Conservation (phyloP, 2,329 filamentous ascomycete species). For the Xylaria sp. region DNA sequence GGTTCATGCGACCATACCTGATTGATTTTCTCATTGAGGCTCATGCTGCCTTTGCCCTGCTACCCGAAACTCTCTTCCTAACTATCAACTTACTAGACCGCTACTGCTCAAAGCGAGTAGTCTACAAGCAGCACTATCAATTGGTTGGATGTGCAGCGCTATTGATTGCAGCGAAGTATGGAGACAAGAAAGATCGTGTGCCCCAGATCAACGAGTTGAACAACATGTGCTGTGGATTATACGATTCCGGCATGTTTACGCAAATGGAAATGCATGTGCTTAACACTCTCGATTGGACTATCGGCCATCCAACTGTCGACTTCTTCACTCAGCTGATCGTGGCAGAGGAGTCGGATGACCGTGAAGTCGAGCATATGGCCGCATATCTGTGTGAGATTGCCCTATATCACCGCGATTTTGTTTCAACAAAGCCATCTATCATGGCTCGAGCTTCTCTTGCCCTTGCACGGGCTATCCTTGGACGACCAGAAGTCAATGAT, state of each 20-base stretch:
- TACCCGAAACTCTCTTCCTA: slow-evolving; percentile 95
- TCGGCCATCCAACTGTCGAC: slow-evolving; percentile 96
- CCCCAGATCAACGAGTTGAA: slow-evolving; percentile 96
- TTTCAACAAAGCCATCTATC: slow-evolving; percentile 88
- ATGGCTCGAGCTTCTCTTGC: slow-evolving; percentile 90
- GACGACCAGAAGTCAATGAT: slow-evolving; percentile 78
- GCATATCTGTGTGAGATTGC: slow-evolving; percentile 95
- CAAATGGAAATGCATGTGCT: slow-evolving; percentile 99
- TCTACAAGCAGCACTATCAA: slow-evolving; percentile 99
- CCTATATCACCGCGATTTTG: slow-evolving; percentile 95
- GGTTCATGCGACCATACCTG: slow-evolving; percentile 99
- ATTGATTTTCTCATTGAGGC: slow-evolving; percentile 98
- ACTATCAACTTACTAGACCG: slow-evolving; percentile 96
- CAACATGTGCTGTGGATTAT: slow-evolving; percentile 98
- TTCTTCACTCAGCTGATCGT: slow-evolving; percentile 90
- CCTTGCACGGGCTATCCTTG: slow-evolving; percentile 85
- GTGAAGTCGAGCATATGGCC: slow-evolving; percentile 93
- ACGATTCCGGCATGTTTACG: slow-evolving; percentile 99
- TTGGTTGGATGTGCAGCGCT: slow-evolving; percentile 95
- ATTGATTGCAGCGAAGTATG: slow-evolving; percentile 97
- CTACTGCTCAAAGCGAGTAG: slow-evolving; percentile 96
- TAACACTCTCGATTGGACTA: slow-evolving; percentile 94
- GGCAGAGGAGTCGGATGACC: slow-evolving; percentile 79
- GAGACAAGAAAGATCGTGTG: slow-evolving; percentile 98
- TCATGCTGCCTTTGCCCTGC: slow-evolving; percentile 90